phyloP scores from a whole-genome alignment of 805 yeast species.

The Metschnikowia santaceciliae region DNA sequence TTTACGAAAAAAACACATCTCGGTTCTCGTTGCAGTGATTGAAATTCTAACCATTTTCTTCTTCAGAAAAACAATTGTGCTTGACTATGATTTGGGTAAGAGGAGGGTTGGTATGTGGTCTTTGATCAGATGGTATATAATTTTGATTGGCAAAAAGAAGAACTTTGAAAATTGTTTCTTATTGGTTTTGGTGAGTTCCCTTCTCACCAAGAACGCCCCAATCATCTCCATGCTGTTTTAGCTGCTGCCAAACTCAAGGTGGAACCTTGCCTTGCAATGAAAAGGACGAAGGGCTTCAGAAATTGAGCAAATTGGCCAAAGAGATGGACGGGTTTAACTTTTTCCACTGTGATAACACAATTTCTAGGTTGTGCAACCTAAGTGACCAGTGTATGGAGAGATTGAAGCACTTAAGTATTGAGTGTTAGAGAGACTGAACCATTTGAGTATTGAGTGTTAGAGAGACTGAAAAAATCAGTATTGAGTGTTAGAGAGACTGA shows the following conservation, averaged over 20 bases:
- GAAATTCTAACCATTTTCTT: background rate
- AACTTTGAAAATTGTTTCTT: slow-evolving; percentile 34
- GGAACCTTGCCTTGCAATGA: slow-evolving; percentile 31
- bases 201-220: slow-evolving; percentile 23
- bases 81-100: slow-evolving; percentile 17
- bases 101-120: slow-evolving; percentile 8
- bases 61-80: slow-evolving; percentile 14
- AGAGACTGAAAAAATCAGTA: no score
- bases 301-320: slow-evolving; percentile 24
- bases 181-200: slow-evolving; percentile 24
- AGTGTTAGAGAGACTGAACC: no score
- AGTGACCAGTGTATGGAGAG: slow-evolving; percentile 3
- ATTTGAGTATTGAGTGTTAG: no score
- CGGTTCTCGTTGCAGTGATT: background rate
- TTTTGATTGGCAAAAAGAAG: slow-evolving; percentile 25
- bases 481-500: no score
- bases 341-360: slow-evolving; percentile 25
- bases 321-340: slow-evolving; percentile 29
- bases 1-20: background rate
- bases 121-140: slow-evolving; percentile 25
- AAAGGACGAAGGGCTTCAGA: slow-evolving; percentile 18
- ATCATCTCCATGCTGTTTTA: slow-evolving; percentile 17
- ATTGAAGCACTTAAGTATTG: no score
- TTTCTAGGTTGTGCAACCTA: slow-evolving; percentile 28
- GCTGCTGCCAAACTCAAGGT: slow-evolving; percentile 24